A percentile compares a stretch with the other conserved stretches of the same genome.
These are phyloP conservation scores for Sugiyamaella valdiviana DNA, from an alignment of 805 yeast genomes.

Conservation along the genomic window DNA sequence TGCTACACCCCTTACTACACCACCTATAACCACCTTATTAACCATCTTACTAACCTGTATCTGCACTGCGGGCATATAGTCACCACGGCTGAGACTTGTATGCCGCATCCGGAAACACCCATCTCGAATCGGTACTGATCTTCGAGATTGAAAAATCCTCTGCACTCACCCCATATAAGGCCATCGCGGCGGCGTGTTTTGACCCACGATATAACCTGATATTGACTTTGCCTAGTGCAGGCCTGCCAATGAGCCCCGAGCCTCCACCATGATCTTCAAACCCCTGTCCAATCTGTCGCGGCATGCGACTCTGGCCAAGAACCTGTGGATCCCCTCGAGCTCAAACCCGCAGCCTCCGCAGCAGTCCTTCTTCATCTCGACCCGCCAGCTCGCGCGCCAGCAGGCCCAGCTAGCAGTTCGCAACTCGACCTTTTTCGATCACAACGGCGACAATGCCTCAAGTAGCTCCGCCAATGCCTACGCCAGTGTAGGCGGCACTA, in stretches of 20 bases:
- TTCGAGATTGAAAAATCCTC: too few species aligned
- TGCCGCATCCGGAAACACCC: too few species aligned
- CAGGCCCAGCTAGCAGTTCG: slow-evolving; percentile 31
- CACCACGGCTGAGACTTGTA: too few species aligned
- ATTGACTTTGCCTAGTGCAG: too few species aligned
- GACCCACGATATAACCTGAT: too few species aligned
- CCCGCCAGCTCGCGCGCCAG: slow-evolving; percentile 35
- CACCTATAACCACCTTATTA: too few species aligned
- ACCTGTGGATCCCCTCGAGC: slow-evolving; percentile 30
- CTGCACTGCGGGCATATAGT: too few species aligned
- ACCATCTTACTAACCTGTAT: too few species aligned
- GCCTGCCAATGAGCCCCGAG: not conserved
- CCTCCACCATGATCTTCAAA: slow-evolving; percentile 33
- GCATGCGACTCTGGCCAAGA: slow-evolving; percentile 36
- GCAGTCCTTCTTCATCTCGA: slow-evolving; percentile 37
- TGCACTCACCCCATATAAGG: too few species aligned
- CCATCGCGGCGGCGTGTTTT: too few species aligned
- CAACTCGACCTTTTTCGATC: slow-evolving; percentile 8
- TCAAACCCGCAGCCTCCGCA: slow-evolving; percentile 23
- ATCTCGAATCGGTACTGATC: too few species aligned
- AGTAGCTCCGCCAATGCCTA: slow-evolving; percentile 6
- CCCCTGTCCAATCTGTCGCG: slow-evolving; percentile 33
- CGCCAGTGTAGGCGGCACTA: slow-evolving; percentile 16
- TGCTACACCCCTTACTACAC: too few species aligned
- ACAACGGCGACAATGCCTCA: slow-evolving; percentile 4